phyloP scores from a whole-genome alignment of 257 asterid genomes.

The Cynanchum wilfordii region DNA sequence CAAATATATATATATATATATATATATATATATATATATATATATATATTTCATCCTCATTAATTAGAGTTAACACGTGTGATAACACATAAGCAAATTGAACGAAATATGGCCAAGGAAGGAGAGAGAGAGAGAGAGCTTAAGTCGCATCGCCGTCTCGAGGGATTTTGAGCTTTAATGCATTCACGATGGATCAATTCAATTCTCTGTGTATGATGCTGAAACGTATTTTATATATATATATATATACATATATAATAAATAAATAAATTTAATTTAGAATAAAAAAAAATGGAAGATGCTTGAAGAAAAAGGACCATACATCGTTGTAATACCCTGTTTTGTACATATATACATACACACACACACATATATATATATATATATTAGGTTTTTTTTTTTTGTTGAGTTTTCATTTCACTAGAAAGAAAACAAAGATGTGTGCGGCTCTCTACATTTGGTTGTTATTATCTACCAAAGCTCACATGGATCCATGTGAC shows the following conservation, averaged over 20 bases:
- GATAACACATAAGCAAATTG: background rate
- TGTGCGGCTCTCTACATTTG: slow-evolving; percentile 8
- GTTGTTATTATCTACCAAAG: slow-evolving; percentile 11
- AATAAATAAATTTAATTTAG: background rate
- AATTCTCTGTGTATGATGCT: background rate
- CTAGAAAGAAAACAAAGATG: slow-evolving; percentile 1
- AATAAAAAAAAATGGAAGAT: too few species aligned
- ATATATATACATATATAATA: too few species aligned
- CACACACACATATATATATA: too few species aligned
- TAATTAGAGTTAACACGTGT: slow-evolving; percentile 3
- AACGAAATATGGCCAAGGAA: background rate
- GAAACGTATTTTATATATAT: background rate
- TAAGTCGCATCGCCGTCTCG: background rate
- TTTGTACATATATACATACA: too few species aligned
- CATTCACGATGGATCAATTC: background rate
- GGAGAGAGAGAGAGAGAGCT: too few species aligned
- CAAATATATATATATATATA: background rate
- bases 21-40: background rate
- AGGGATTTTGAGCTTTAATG: background rate
- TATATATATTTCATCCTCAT: background rate
- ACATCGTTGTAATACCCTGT: background rate
- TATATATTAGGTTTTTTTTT: slow-evolving; percentile 1
- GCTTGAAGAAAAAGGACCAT: background rate
- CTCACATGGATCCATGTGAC: slow-evolving; percentile 23
- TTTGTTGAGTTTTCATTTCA: background rate